phyloP scores from a whole-genome alignment of 768 basidiomycete genomes.

The Panaeolus cyanescens region DNA sequence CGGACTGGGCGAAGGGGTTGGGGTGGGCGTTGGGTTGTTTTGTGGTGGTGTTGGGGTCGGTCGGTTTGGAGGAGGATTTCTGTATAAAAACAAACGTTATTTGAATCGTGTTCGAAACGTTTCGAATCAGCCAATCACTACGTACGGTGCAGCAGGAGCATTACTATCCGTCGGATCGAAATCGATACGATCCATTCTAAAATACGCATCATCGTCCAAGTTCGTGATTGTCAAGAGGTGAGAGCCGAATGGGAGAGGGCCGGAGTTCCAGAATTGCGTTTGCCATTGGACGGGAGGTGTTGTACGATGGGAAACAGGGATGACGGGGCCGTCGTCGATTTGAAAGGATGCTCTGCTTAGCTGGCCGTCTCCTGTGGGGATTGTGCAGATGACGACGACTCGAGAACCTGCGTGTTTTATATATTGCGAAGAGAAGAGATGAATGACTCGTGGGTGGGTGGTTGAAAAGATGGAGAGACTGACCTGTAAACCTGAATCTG shows the following conservation, averaged over 20 bases:
- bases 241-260: conserved; percentile 12
- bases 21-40: no score
- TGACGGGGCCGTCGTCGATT: conserved; percentile 12
- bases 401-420: conserved; percentile 8
- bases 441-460: neutral
- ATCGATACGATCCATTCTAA: conserved; percentile 17
- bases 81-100: no score
- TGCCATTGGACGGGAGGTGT: conserved; percentile 17
- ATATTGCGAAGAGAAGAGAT: neutral
- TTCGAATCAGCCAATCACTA: no score
- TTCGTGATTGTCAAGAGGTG: conserved; percentile 17
- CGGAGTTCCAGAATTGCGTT: conserved; percentile 14
- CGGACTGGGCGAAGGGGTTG: no score
- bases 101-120: no score
- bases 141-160: neutral
- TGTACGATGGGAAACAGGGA: conserved; percentile 3
- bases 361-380: conserved; percentile 11
- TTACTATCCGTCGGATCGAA: conserved; percentile 16
- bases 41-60: no score
- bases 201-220: conserved; percentile 10
- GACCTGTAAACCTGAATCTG: neutral
- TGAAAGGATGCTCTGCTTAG: conserved; percentile 13
- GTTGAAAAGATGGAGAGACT: neutral
- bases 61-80: no score
- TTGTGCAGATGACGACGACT: conserved; percentile 14